phyloP scores from a whole-genome alignment of 306 rosid species.

The Purshia tridentata region DNA sequence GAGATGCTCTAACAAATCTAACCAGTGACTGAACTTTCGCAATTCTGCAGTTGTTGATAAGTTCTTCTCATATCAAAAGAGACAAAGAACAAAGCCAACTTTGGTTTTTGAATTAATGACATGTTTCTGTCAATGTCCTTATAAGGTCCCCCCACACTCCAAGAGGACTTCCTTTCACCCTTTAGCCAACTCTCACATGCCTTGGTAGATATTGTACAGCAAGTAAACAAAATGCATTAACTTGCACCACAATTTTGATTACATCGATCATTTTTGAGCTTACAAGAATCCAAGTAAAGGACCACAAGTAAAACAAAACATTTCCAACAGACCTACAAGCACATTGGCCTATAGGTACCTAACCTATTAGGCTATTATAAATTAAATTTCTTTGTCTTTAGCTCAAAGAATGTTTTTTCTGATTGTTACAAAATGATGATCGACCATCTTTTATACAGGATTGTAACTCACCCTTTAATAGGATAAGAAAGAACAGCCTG shows the following conservation, averaged over 20 bases:
- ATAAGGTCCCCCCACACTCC: slow-evolving; percentile 3
- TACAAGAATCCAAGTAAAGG: not conserved
- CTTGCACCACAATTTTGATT: slow-evolving; percentile 12
- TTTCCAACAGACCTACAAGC: not conserved
- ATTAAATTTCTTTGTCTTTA: too few species aligned
- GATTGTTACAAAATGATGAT: too few species aligned
- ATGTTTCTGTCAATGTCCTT: slow-evolving; percentile 5
- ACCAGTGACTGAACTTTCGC: not conserved
- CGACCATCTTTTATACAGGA: too few species aligned
- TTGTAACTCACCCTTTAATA: too few species aligned
- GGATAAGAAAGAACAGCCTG: too few species aligned
- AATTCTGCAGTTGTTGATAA: not conserved
- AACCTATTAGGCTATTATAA: too few species aligned
- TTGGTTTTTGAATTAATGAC: not conserved
- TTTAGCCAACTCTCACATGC: not conserved
- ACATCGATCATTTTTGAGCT: not conserved
- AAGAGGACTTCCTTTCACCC: not conserved
- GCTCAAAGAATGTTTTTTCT: too few species aligned
- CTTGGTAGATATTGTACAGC: not conserved
- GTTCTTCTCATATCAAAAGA: not conserved
- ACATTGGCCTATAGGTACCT: too few species aligned
- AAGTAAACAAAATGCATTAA: not conserved
- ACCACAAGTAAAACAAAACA: slow-evolving; percentile 12
- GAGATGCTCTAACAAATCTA: too few species aligned
- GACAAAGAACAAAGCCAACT: not conserved